These are phyloP conservation scores for Zelonia costaricensis DNA, from an alignment of 208 protist species.

Conservation along the genomic window DNA sequence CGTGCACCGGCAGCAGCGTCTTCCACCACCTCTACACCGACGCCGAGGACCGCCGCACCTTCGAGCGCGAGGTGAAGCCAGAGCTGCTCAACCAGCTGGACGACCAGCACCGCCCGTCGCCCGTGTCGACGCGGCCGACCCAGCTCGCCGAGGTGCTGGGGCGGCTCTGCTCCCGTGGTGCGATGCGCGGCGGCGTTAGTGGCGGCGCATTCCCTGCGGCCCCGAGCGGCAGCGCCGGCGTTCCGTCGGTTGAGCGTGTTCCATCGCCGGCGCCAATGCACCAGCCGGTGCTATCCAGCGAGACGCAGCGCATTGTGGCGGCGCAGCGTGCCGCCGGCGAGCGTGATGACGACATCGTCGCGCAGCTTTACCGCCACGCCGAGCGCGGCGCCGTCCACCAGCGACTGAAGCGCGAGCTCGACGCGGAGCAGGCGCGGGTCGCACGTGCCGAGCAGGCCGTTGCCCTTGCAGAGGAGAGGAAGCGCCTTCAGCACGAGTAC, in stretches of 20 bases:
- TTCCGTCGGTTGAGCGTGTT: not conserved
- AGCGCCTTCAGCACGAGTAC: conserved; percentile 43
- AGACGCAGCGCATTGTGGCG: conserved; percentile 63
- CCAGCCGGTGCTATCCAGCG: conserved; percentile 44
- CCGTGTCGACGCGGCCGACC: conserved; percentile 15
- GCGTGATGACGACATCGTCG: conserved; percentile 44
- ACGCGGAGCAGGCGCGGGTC: conserved; percentile 33
- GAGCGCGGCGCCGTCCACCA: conserved; percentile 11
- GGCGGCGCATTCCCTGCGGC: not conserved
- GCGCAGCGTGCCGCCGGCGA: conserved; percentile 40
- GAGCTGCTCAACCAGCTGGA: conserved; percentile 63
- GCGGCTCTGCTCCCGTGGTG: conserved; percentile 52
- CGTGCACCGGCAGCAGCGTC: conserved; percentile 23
- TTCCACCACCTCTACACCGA: conserved; percentile 69
- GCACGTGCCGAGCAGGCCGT: conserved; percentile 20
- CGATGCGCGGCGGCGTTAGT: conserved; percentile 16
- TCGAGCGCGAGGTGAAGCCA: conserved; percentile 48
- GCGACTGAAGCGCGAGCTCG: conserved; percentile 24
- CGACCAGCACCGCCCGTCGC: conserved; percentile 23
- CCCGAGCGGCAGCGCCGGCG: not conserved
- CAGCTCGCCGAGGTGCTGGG: conserved; percentile 63
- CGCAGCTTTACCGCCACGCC: conserved; percentile 35
- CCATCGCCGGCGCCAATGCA: not conserved
- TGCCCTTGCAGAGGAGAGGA: conserved; percentile 30
- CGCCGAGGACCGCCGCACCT: conserved; percentile 53